Evolutionary conservation across 805 yeast species (phyloP).

Genomic region (Spathaspora sp.): DNA sequence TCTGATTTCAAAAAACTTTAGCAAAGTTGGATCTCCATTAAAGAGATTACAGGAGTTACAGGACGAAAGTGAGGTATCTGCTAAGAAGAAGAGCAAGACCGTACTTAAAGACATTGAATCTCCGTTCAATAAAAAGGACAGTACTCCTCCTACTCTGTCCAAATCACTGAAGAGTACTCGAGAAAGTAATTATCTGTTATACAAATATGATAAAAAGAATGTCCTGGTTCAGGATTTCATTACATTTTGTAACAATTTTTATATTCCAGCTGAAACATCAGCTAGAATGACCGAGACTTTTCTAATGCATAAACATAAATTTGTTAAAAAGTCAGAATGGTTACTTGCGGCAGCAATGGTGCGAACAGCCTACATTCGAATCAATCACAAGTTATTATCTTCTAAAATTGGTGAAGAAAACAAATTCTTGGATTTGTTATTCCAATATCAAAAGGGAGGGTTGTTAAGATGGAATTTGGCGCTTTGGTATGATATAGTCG

Average conservation of each 20-base stretch:
- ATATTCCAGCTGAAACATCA: constrained; percentile 54
- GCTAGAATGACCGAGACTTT: constrained; percentile 48
- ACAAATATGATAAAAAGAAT: constrained; percentile 16
- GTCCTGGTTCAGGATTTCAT: constrained; percentile 33
- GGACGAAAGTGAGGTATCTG: neutral
- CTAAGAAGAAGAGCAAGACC: neutral
- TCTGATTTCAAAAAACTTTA: constrained; percentile 16
- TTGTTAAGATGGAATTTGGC: constrained; percentile 45
- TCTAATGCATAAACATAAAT: constrained; percentile 46
- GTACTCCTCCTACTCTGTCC: neutral
- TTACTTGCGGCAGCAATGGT: constrained; percentile 65
- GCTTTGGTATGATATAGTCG: constrained; percentile 52
- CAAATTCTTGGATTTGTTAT: constrained; percentile 48
- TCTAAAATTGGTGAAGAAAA: constrained; percentile 48
- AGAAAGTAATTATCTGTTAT: neutral
- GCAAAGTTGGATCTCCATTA: constrained; percentile 35
- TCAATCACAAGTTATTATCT: constrained; percentile 46
- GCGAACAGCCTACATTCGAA: constrained; percentile 52
- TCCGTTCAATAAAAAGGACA: constrained; percentile 22
- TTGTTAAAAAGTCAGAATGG: constrained; percentile 59
- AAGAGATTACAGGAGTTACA: constrained; percentile 18
- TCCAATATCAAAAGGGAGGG: constrained; percentile 52
- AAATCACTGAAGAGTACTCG: neutral
- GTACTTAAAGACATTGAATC: constrained; percentile 19
- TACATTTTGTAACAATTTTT: constrained; percentile 58